These are phyloP conservation scores for Ilyonectria mors-panacis DNA, from an alignment of 2,329 filamentous ascomycete genomes.

Conservation along the genomic window DNA sequence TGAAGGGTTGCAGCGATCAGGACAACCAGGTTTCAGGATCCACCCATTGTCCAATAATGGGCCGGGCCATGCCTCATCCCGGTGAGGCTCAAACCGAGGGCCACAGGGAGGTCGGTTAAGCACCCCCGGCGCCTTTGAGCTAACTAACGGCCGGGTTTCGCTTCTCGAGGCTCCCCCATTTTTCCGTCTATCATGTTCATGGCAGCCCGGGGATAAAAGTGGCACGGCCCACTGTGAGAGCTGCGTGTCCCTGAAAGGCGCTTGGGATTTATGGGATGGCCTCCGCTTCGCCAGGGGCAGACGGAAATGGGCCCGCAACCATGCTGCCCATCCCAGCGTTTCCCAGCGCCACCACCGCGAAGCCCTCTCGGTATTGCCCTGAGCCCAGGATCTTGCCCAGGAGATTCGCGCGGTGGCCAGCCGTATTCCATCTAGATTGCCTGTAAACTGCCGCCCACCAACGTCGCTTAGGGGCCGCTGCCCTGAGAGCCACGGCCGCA, in stretches of 20 bases:
- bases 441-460: constrained; percentile 13
- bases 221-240: neutral
- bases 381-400: neutral
- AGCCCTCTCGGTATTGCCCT: neutral
- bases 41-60: constrained; percentile 32
- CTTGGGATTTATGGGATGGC: neutral
- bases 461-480: constrained; percentile 10
- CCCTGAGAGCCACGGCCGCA: neutral
- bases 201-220: constrained; percentile 7
- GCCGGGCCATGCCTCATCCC: neutral
- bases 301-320: constrained; percentile 1
- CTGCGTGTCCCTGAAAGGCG: neutral
- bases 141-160: constrained; percentile 25
- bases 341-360: too few species aligned
- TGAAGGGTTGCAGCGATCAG: constrained; percentile 20
- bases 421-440: constrained; percentile 36
- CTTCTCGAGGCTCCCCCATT: constrained; percentile 11
- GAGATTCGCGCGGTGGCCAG: constrained; percentile 23
- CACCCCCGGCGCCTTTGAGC: constrained; percentile 1
- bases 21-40: constrained; percentile 36
- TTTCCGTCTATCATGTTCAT: constrained; percentile 30
- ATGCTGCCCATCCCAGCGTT: neutral
- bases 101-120: constrained; percentile 10
- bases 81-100: constrained; percentile 43
- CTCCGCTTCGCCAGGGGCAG: constrained; percentile 3